A percentile compares a stretch with the other conserved stretches of the same genome.
Evolutionary conservation across 371 early-diverging fungal species (phyloP).

Genomic region (Syncephalastrum contaminatum): DNA sequence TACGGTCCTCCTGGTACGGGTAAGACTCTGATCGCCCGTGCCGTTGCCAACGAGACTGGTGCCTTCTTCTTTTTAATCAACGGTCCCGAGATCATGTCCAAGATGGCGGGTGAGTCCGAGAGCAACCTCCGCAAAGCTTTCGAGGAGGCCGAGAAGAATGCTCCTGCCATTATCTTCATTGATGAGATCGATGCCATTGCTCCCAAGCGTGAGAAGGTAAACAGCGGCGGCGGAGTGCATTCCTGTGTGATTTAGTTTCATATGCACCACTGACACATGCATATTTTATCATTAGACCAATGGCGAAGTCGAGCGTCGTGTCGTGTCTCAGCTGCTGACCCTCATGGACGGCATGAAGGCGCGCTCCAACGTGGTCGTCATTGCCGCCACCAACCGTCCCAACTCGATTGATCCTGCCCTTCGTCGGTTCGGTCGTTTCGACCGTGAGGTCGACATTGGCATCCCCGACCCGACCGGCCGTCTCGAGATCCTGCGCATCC

Average conservation of each 20-base stretch:
- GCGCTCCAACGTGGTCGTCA: conserved; percentile 96
- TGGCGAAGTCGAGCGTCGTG: conserved; percentile 99
- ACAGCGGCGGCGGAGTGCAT: too few species aligned
- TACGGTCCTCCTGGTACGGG: conserved; percentile 99
- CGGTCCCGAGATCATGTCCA: conserved; percentile 99
- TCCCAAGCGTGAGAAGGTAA: conserved; percentile 98
- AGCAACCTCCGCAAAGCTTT: conserved; percentile 98
- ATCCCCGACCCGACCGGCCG: conserved; percentile 99
- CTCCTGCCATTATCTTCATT: conserved; percentile 99
- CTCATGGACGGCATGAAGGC: conserved; percentile 99
- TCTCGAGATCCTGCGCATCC: conserved; percentile 98
- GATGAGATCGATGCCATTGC: conserved; percentile 99
- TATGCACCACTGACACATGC: too few species aligned
- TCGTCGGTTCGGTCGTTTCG: conserved; percentile 99
- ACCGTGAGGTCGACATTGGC: conserved; percentile 99
- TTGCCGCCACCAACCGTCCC: conserved; percentile 98
- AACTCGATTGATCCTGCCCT: conserved; percentile 99
- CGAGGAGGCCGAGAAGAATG: conserved; percentile 98
- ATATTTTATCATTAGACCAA: conserved; percentile 70
- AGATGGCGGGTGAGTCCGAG: conserved; percentile 99
- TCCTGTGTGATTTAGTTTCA: conserved; percentile 2
- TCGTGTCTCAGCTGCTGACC: conserved; percentile 98
- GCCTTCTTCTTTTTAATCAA: conserved; percentile 97
- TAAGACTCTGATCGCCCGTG: conserved; percentile 82
- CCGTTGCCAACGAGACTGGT: conserved; percentile 74